These are phyloP conservation scores for Pholiota conissans DNA, from an alignment of 768 basidiomycete genomes.

Conservation along the genomic window DNA sequence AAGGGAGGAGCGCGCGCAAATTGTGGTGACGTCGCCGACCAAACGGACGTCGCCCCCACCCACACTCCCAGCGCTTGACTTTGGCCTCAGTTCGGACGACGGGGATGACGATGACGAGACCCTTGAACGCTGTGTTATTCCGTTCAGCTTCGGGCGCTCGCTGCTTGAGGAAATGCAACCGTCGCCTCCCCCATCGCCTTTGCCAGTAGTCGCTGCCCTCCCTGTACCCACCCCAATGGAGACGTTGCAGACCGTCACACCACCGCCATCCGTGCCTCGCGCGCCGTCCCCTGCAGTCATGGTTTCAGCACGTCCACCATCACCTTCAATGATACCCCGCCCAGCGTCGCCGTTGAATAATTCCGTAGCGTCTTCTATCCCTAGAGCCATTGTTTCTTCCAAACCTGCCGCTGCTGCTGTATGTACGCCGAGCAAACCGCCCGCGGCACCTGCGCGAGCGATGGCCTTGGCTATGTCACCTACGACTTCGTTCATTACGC, in stretches of 20 bases:
- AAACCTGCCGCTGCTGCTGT: background rate
- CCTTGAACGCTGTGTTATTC: conserved; percentile 14
- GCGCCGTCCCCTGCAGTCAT: conserved; percentile 6
- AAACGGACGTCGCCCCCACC: conserved; percentile 31
- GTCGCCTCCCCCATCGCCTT: conserved; percentile 15
- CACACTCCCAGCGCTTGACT: conserved; percentile 33
- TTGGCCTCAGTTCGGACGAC: conserved; percentile 29
- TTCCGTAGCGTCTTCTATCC: conserved; percentile 22
- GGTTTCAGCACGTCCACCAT: conserved; percentile 11
- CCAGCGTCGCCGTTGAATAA: conserved; percentile 25
- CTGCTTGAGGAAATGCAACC: conserved; percentile 16
- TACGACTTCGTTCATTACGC: conserved; percentile 34
- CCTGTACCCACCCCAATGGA: background rate
- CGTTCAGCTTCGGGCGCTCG: conserved; percentile 37
- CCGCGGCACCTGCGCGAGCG: background rate
- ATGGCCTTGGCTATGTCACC: background rate
- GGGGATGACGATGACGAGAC: conserved; percentile 27
- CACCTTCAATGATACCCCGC: conserved; percentile 22
- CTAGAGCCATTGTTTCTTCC: conserved; percentile 20
- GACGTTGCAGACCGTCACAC: background rate
- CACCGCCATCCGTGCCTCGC: conserved; percentile 6
- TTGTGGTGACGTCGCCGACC: conserved; percentile 25
- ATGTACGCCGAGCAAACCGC: background rate
- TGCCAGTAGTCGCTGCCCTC: conserved; percentile 11
- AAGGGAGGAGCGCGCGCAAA: conserved; percentile 26